phyloP scores from a whole-genome alignment of 257 asterid species.

The Ehretia macrophylla region DNA sequence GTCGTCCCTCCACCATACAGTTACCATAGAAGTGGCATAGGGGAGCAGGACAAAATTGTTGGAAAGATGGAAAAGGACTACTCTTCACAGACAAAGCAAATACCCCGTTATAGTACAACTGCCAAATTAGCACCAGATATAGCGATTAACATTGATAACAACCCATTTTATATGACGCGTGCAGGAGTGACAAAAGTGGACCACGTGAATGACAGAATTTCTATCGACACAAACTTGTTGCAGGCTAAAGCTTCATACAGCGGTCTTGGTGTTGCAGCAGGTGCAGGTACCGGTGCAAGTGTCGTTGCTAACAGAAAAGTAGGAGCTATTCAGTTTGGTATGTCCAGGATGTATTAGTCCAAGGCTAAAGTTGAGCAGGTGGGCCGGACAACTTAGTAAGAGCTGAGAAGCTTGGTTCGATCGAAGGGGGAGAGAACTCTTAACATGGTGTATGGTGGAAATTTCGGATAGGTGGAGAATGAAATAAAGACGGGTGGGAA shows the following conservation, averaged over 20 bases:
- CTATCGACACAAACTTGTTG: slow-evolving; percentile 56
- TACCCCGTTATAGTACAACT: slow-evolving; percentile 51
- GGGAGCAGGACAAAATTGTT: slow-evolving; percentile 39
- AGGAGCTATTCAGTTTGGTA: slow-evolving; percentile 32
- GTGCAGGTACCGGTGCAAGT: slow-evolving; percentile 22
- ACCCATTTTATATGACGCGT: slow-evolving; percentile 42
- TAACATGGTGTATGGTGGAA: no score
- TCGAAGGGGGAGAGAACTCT: neutral
- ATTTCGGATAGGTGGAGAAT: no score
- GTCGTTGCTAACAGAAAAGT: slow-evolving; percentile 27
- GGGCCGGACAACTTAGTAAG: neutral
- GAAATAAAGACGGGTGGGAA: no score
- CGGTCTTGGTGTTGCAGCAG: slow-evolving; percentile 45
- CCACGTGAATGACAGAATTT: slow-evolving; percentile 43
- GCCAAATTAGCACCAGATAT: slow-evolving; percentile 61
- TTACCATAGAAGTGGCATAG: slow-evolving; percentile 33
- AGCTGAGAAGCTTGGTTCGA: neutral
- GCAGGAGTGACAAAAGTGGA: slow-evolving; percentile 41
- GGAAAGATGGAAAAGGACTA: neutral
- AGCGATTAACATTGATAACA: slow-evolving; percentile 59
- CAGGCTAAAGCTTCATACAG: slow-evolving; percentile 59
- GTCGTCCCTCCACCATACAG: slow-evolving; percentile 28
- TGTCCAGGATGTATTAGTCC: slow-evolving; percentile 37
- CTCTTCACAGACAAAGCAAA: slow-evolving; percentile 29
- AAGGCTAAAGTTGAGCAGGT: neutral